phyloP scores from a whole-genome alignment of 2,329 filamentous ascomycete species.

The Aspergillus pseudoglaucus region DNA sequence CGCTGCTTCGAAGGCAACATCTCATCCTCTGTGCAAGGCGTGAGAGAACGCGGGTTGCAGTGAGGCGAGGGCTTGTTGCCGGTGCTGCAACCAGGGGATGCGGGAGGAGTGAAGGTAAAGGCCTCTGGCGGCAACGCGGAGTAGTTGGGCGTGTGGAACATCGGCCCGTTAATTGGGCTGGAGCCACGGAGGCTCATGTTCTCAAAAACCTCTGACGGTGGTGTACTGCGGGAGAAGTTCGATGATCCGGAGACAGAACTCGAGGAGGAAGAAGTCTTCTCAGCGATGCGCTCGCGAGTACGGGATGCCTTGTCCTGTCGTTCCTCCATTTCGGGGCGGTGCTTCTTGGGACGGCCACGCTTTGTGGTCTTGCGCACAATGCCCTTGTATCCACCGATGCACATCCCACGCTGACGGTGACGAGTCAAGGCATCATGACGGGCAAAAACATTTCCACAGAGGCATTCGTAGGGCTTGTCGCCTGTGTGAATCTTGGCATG shows the following conservation, averaged over 20 bases:
- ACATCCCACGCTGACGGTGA: constrained; percentile 93
- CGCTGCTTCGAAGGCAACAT: constrained; percentile 27
- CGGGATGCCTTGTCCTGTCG: constrained; percentile 51
- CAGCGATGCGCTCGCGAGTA: constrained; percentile 41
- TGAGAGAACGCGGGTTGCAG: constrained; percentile 30
- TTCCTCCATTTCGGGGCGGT: constrained; percentile 53
- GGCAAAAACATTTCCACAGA: constrained; percentile 90
- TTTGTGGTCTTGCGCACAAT: constrained; percentile 61
- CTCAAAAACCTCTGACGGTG: constrained; percentile 36
- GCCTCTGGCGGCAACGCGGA: constrained; percentile 30
- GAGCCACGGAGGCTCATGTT: constrained; percentile 33
- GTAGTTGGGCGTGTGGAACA: constrained; percentile 25
- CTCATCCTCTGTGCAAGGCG: constrained; percentile 33
- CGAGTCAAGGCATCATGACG: constrained; percentile 91
- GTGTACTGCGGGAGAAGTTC: constrained; percentile 37
- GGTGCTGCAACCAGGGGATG: constrained; percentile 38
- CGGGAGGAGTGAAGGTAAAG: constrained; percentile 43
- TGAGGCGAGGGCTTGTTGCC: constrained; percentile 33
- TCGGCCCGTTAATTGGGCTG: constrained; percentile 25
- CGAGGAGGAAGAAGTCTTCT: constrained; percentile 23
- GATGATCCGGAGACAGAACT: constrained; percentile 31
- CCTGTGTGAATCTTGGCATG: constrained; percentile 97
- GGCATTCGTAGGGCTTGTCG: constrained; percentile 89
- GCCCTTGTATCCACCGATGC: constrained; percentile 87
- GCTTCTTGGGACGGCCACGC: constrained; percentile 60